Conservation (phyloP, 2,329 filamentous ascomycete genomes). For the Ophiognomonia clavigignenti-juglandacearum region DNA sequence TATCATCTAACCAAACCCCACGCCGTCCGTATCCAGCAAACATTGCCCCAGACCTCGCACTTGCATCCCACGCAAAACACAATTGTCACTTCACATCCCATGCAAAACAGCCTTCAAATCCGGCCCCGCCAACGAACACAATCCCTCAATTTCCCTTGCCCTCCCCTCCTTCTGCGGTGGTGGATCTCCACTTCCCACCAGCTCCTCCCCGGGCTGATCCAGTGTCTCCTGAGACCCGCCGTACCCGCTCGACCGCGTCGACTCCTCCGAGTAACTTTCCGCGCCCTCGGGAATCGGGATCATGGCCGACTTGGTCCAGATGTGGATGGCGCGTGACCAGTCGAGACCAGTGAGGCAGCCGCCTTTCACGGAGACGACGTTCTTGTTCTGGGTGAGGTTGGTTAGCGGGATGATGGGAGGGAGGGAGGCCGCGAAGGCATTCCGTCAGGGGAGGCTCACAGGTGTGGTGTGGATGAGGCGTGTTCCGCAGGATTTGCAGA, state of each 20-base stretch:
- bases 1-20: not conserved
- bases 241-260: slow-evolving; percentile 36
- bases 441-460: too few relatives aligned
- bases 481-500: slow-evolving; percentile 62
- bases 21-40: too few relatives aligned
- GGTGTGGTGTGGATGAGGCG: slow-evolving; percentile 58
- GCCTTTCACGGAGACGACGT: slow-evolving; percentile 61
- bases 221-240: slow-evolving; percentile 38
- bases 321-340: slow-evolving; percentile 57
- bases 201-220: slow-evolving; percentile 37
- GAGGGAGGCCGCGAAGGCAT: not conserved
- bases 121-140: slow-evolving; percentile 4
- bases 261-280: slow-evolving; percentile 52
- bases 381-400: too few relatives aligned
- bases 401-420: too few relatives aligned
- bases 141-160: not conserved
- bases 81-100: not conserved
- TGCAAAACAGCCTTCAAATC: not conserved
- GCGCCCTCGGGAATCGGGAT: slow-evolving; percentile 63
- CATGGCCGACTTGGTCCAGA: slow-evolving; percentile 65
- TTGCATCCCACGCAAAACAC: not conserved
- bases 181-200: slow-evolving; percentile 30
- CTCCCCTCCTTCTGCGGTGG: not conserved
- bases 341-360: slow-evolving; percentile 61
- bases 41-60: not conserved